Evolutionary conservation across 1,284 basidiomycete species (phyloP).

Genomic region (Ustilago crameri): DNA sequence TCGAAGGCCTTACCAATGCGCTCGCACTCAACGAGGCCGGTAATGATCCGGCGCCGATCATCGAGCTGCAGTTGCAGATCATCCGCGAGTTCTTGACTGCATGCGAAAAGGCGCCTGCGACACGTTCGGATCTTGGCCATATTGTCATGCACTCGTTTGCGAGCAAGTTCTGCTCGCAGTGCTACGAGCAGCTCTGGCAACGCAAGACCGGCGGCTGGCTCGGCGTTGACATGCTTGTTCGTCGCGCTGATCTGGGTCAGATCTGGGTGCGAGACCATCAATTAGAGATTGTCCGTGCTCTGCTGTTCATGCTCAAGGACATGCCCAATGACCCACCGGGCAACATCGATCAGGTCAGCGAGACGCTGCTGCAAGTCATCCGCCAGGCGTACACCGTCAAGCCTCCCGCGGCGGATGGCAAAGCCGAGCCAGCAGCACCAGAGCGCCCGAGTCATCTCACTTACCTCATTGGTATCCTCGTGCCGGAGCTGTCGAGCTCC

Average conservation of each 20-base stretch:
- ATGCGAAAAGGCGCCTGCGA: constrained; percentile 55
- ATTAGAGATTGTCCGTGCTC: constrained; percentile 87
- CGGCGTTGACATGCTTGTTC: constrained; percentile 63
- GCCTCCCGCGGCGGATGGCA: constrained; percentile 32
- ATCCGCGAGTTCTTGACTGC: constrained; percentile 55
- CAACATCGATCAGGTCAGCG: constrained; percentile 82
- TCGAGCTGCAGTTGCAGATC: constrained; percentile 58
- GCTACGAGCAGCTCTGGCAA: constrained; percentile 67
- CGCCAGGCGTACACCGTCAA: constrained; percentile 69
- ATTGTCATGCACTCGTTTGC: constrained; percentile 65
- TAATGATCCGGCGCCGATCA: constrained; percentile 63
- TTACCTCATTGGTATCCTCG: constrained; percentile 83
- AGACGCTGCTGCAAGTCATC: constrained; percentile 82
- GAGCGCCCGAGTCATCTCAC: constrained; percentile 62
- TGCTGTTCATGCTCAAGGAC: constrained; percentile 94
- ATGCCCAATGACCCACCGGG: constrained; percentile 89
- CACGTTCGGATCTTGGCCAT: constrained; percentile 56
- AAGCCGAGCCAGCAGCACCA: constrained; percentile 36
- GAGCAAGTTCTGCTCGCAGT: constrained; percentile 64
- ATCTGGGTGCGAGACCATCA: constrained; percentile 87
- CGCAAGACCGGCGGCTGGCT: constrained; percentile 68
- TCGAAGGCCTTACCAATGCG: constrained; percentile 62
- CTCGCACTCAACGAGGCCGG: constrained; percentile 55
- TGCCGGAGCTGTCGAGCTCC: constrained; percentile 87
- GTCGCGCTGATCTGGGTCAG: constrained; percentile 72